Conservation (phyloP, 768 basidiomycete species). For the Pisolithus microcarpus region DNA sequence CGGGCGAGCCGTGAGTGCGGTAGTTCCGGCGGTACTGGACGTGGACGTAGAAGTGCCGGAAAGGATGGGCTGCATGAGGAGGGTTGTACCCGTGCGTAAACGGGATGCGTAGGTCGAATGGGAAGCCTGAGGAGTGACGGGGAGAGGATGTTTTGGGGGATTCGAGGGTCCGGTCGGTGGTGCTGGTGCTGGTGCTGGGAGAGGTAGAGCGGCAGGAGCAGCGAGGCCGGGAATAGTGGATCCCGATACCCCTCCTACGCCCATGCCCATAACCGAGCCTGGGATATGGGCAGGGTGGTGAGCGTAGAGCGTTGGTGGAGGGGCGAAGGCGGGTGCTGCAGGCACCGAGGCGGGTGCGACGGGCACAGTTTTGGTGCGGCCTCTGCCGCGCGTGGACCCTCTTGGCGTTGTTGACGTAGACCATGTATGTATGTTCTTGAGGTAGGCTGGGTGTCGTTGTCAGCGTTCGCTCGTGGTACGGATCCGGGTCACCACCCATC, state of each 20-base stretch:
- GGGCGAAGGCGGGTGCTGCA: not conserved
- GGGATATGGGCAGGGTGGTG: slow-evolving; percentile 30
- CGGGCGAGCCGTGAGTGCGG: slow-evolving; percentile 28
- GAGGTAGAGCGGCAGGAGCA: slow-evolving; percentile 19
- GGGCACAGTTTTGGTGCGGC: slow-evolving; percentile 34
- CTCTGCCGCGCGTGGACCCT: slow-evolving; percentile 34
- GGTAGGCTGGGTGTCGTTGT: slow-evolving; percentile 38
- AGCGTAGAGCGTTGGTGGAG: slow-evolving; percentile 18
- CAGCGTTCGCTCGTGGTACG: too few relatives aligned
- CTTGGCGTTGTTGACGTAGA: slow-evolving; percentile 46
- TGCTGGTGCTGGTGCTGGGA: slow-evolving; percentile 12
- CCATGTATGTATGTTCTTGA: slow-evolving; percentile 68
- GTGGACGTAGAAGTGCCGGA: too few relatives aligned
- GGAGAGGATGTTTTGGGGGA: slow-evolving; percentile 50
- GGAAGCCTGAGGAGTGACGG: slow-evolving; percentile 60
- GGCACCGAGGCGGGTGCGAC: slow-evolving; percentile 25
- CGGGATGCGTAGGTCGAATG: slow-evolving; percentile 82
- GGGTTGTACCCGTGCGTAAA: slow-evolving; percentile 82
- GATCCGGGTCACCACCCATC: not conserved
- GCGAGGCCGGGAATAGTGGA: slow-evolving; percentile 18
- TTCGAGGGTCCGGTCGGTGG: slow-evolving; percentile 34
- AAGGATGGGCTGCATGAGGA: slow-evolving; percentile 84
- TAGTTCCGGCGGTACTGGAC: slow-evolving; percentile 13
- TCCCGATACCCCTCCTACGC: too few relatives aligned
- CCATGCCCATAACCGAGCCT: slow-evolving; percentile 1